A percentile compares a stretch with the other conserved stretches of the same genome.
Conservation (phyloP, 345 rosid species). For the Syzygium aromaticum region DNA sequence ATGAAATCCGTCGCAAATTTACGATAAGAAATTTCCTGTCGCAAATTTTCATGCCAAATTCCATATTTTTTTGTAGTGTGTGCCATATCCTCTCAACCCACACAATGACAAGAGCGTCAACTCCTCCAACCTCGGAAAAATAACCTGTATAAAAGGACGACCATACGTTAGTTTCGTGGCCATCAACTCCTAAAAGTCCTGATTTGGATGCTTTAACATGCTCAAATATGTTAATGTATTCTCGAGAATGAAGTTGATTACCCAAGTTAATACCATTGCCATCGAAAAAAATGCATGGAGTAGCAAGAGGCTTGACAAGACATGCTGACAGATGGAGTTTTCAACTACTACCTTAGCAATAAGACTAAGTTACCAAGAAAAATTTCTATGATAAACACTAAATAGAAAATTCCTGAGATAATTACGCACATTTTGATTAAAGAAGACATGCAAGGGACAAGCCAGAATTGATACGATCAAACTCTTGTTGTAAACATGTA, state of each 20-base stretch:
- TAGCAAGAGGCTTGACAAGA: fast-evolving
- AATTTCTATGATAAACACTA: background rate
- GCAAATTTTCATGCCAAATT: no score
- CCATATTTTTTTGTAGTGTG: no score
- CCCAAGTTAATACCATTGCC: background rate
- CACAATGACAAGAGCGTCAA: background rate
- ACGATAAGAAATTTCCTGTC: no score
- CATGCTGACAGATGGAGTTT: fast-evolving
- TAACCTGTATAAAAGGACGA: background rate
- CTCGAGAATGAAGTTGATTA: fast-evolving
- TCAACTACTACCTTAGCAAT: fast-evolving
- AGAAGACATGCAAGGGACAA: no score
- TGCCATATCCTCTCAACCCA: background rate
- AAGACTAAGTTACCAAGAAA: fast-evolving
- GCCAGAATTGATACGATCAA: no score
- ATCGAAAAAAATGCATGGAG: fast-evolving
- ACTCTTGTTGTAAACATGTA: no score
- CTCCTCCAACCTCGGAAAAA: background rate
- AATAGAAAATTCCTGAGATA: background rate
- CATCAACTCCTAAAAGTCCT: background rate
- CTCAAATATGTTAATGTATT: fast-evolving
- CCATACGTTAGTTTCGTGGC: fast-evolving
- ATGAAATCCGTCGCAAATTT: no score
- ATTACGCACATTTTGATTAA: no score
- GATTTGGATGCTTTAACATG: background rate